Evolutionary conservation across 495 filamentous ascomycete species (phyloP).

Genomic region (Podospora conica): DNA sequence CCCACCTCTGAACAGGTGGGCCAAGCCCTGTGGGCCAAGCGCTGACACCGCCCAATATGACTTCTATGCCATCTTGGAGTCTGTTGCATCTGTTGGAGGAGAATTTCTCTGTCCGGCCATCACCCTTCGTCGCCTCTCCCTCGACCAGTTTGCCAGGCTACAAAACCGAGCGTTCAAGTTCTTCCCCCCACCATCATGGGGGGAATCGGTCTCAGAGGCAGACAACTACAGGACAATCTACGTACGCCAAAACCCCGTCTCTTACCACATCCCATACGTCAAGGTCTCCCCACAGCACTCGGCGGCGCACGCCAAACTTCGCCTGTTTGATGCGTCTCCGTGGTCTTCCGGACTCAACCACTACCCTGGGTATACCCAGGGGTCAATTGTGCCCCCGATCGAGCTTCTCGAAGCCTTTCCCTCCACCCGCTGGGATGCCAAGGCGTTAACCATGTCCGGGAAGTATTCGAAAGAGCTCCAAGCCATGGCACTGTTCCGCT

Average conservation of each 20-base stretch:
- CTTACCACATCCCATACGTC: not conserved
- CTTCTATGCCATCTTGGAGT: not conserved
- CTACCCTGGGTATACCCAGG: no score
- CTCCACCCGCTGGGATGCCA: not conserved
- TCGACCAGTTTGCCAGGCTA: not conserved
- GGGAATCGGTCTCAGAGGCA: not conserved
- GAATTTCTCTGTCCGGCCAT: not conserved
- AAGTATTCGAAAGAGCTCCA: not conserved
- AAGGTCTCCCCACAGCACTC: not conserved
- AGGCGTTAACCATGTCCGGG: not conserved
- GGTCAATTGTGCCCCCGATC: not conserved
- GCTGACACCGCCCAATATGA: no score
- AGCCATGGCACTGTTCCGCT: slow-evolving; percentile 2
- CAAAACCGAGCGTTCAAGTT: not conserved
- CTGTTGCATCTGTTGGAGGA: not conserved
- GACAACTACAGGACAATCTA: slow-evolving; percentile 1
- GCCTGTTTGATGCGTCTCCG: not conserved
- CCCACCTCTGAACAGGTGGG: no score
- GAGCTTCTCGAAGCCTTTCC: not conserved
- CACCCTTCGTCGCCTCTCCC: not conserved
- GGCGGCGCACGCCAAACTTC: not conserved
- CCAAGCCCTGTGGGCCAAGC: no score
- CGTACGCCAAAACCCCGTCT: slow-evolving; percentile 1
- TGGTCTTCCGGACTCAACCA: not conserved
- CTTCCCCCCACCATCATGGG: not conserved